These are phyloP conservation scores for Fusarium lateritium DNA, from an alignment of 2,329 filamentous ascomycete species.

Conservation along the genomic window DNA sequence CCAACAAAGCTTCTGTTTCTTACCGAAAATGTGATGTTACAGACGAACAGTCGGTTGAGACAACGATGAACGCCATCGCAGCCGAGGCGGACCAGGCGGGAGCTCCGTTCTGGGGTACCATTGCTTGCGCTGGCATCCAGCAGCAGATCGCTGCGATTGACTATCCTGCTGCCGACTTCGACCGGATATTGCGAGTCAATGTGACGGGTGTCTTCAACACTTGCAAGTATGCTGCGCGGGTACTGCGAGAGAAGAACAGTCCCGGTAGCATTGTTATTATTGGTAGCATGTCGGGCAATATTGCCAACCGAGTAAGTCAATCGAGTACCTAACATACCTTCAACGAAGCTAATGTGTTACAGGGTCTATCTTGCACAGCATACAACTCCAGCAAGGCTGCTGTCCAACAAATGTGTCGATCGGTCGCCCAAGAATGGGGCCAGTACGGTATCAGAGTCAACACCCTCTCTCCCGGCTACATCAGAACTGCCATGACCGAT, in stretches of 20 bases:
- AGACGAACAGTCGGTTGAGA: constrained; percentile 57
- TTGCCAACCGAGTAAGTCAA: constrained; percentile 64
- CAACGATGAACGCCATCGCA: constrained; percentile 56
- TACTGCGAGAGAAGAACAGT: constrained; percentile 60
- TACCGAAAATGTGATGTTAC: constrained; percentile 65
- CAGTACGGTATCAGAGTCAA: constrained; percentile 75
- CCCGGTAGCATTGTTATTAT: constrained; percentile 66
- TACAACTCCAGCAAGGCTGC: constrained; percentile 76
- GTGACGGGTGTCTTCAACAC: constrained; percentile 79
- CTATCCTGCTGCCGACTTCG: constrained; percentile 70
- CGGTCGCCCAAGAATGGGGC: constrained; percentile 74
- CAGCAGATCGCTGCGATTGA: constrained; percentile 63
- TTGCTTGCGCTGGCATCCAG: constrained; percentile 66
- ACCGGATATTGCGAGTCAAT: constrained; percentile 79
- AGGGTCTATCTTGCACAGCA: constrained; percentile 74
- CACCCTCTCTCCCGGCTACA: constrained; percentile 74
- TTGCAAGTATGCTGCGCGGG: constrained; percentile 77
- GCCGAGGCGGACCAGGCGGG: constrained; percentile 51
- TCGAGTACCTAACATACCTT: not conserved
- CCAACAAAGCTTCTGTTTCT: constrained; percentile 53
- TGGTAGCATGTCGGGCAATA: constrained; percentile 64
- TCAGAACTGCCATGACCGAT: constrained; percentile 64
- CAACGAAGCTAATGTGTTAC: not conserved
- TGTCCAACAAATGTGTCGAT: constrained; percentile 71
- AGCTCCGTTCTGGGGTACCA: constrained; percentile 55